Conservation (phyloP, 2,329 filamentous ascomycete genomes). For the Hymenotorrendiella dingleyae region DNA sequence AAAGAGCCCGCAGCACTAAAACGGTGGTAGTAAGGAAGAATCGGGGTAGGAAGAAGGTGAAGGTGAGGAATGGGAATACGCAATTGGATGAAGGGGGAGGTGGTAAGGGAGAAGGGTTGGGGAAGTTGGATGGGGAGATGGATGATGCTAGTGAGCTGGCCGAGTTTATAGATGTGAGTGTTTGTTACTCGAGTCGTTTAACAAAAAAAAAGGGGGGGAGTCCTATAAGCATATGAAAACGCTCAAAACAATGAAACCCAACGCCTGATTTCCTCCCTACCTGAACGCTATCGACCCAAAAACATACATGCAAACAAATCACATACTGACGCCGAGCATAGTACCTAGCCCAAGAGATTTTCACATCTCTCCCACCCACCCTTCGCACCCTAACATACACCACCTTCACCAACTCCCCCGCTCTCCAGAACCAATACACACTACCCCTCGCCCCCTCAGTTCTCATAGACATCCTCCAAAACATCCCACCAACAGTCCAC, state of each 20-base stretch:
- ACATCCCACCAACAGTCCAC: slow-evolving; percentile 49
- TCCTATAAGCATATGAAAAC: too few species aligned
- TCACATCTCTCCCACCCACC: slow-evolving; percentile 54
- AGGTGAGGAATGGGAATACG: not conserved
- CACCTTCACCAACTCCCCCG: slow-evolving; percentile 41
- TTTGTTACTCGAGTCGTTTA: too few species aligned
- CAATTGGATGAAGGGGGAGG: slow-evolving; percentile 24
- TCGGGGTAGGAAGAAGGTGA: slow-evolving; percentile 36
- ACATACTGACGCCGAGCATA: slow-evolving; percentile 29
- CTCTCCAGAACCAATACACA: slow-evolving; percentile 50
- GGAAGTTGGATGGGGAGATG: slow-evolving; percentile 14
- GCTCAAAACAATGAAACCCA: too few species aligned
- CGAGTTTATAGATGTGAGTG: slow-evolving; percentile 56
- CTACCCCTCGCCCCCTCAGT: slow-evolving; percentile 44
- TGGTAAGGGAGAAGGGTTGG: slow-evolving; percentile 36
- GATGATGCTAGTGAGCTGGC: slow-evolving; percentile 55
- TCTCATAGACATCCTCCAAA: slow-evolving; percentile 38
- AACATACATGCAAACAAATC: not conserved
- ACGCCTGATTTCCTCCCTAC: too few species aligned
- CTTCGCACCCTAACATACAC: slow-evolving; percentile 59
- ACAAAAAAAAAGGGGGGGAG: too few species aligned
- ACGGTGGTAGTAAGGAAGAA: slow-evolving; percentile 28
- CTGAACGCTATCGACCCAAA: too few species aligned
- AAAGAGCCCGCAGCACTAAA: not conserved
- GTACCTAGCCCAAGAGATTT: slow-evolving; percentile 68